These are phyloP conservation scores for Gonapodya sp. DNA, from an alignment of 192 early-diverging fungal species.

Conservation along the genomic window DNA sequence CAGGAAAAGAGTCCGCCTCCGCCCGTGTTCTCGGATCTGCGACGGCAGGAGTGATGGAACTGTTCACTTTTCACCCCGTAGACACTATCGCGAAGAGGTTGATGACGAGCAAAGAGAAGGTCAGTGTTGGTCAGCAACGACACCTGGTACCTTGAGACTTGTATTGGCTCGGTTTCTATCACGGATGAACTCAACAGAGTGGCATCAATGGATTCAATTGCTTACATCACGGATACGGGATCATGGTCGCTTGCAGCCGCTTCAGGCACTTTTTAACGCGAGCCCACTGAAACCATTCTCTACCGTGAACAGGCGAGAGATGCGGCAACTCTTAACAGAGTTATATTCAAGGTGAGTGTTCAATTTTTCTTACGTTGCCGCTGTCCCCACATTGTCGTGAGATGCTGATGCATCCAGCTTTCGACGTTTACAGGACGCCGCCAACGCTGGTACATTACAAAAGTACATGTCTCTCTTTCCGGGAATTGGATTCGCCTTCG, in stretches of 20 bases:
- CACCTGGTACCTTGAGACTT: too few species aligned
- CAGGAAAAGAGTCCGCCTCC: constrained; percentile 63
- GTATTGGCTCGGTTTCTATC: too few species aligned
- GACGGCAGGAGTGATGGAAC: constrained; percentile 86
- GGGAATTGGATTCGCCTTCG: constrained; percentile 92
- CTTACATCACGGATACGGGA: too few species aligned
- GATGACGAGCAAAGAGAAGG: constrained; percentile 86
- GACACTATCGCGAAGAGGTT: constrained; percentile 98
- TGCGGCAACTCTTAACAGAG: constrained; percentile 60
- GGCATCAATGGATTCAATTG: constrained; percentile 15
- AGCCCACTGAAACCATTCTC: background rate
- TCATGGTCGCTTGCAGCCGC: background rate
- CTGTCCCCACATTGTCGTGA: background rate
- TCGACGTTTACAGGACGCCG: constrained; percentile 50
- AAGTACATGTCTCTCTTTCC: constrained; percentile 96
- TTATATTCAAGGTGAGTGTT: constrained; percentile 72
- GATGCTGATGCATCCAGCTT: background rate
- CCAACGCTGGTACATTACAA: constrained; percentile 52
- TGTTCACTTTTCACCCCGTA: constrained; percentile 94
- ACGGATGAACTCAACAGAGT: too few species aligned
- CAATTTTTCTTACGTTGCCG: constrained; percentile 10
- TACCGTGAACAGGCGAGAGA: background rate
- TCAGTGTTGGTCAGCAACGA: too few species aligned
- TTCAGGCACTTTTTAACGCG: background rate
- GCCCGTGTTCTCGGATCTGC: constrained; percentile 86